Conservation (phyloP, 2,329 filamentous ascomycete species). For the Aspergillus jensenii region DNA sequence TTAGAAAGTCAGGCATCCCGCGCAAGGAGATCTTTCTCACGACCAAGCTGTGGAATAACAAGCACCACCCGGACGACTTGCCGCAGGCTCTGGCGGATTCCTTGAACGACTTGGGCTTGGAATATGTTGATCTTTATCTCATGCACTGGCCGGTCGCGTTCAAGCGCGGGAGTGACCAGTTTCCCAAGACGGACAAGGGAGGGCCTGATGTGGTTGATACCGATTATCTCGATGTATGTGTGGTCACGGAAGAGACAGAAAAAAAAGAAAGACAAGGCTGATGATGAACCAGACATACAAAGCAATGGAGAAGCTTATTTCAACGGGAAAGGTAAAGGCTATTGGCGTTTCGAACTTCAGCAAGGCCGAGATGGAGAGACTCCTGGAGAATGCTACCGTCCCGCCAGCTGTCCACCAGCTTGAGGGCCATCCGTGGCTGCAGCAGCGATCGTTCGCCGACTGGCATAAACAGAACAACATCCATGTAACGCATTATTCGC, state of each 20-base stretch:
- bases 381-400: conserved; percentile 46
- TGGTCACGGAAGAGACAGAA: not conserved
- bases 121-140: conserved; percentile 69
- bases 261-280: not conserved
- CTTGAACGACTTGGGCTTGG: conserved; percentile 61
- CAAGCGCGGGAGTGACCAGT: conserved; percentile 46
- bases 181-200: conserved; percentile 47
- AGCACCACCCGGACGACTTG: conserved; percentile 62
- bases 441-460: conserved; percentile 49
- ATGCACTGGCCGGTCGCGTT: conserved; percentile 66
- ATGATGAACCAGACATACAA: conserved; percentile 44
- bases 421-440: conserved; percentile 55
- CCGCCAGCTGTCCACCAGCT: conserved; percentile 53
- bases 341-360: conserved; percentile 57
- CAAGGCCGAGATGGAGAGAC: conserved; percentile 47
- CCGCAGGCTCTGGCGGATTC: conserved; percentile 60
- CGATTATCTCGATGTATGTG: conserved; percentile 50
- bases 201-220: conserved; percentile 44
- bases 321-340: conserved; percentile 47
- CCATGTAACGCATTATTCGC: conserved; percentile 56
- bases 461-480: conserved; percentile 53
- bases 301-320: conserved; percentile 48
- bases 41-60: conserved; percentile 68
- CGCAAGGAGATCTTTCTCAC: conserved; percentile 66
- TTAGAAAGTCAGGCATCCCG: conserved; percentile 63